Evolutionary conservation across 2,329 filamentous ascomycete genomes (phyloP).

Genomic region (Calonectria montana): DNA sequence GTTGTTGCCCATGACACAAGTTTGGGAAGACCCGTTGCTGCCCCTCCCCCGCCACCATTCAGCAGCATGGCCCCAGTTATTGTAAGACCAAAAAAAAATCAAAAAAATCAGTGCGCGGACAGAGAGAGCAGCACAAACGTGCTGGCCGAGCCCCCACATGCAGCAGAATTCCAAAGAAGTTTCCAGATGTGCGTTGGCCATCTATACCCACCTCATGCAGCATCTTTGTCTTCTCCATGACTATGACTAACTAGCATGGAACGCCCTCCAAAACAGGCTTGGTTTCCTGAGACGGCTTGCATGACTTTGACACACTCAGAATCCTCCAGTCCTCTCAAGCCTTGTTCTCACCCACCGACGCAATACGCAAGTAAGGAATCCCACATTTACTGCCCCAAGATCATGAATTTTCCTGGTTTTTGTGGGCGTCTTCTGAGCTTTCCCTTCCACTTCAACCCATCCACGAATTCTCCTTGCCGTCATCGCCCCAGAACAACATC

Average conservation of each 20-base stretch:
- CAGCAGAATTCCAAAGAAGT: conserved; percentile 34
- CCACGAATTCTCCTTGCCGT: neutral
- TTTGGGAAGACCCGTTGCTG: neutral
- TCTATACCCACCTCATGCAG: conserved; percentile 1
- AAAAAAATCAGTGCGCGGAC: neutral
- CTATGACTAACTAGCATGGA: conserved; percentile 37
- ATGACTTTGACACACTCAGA: conserved; percentile 43
- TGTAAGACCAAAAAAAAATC: too few species aligned
- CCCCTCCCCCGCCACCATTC: conserved; percentile 22
- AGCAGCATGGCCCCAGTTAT: neutral
- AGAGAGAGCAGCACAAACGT: neutral
- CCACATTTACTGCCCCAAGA: neutral
- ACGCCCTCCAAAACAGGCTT: conserved; percentile 2
- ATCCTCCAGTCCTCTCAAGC: conserved; percentile 30
- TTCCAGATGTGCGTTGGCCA: conserved; percentile 29
- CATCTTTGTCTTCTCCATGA: conserved; percentile 18
- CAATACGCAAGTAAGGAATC: neutral
- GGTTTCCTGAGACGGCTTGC: conserved; percentile 30
- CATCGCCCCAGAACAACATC: neutral
- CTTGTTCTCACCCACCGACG: neutral
- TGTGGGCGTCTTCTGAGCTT: neutral
- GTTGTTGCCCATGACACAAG: neutral
- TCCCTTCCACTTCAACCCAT: neutral
- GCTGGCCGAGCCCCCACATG: neutral
- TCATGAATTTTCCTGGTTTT: neutral